A percentile compares a stretch with the other conserved stretches of the same genome.
Evolutionary conservation across 2,329 filamentous ascomycete genomes (phyloP).

Genomic region (Colletotrichum cordylinicola): DNA sequence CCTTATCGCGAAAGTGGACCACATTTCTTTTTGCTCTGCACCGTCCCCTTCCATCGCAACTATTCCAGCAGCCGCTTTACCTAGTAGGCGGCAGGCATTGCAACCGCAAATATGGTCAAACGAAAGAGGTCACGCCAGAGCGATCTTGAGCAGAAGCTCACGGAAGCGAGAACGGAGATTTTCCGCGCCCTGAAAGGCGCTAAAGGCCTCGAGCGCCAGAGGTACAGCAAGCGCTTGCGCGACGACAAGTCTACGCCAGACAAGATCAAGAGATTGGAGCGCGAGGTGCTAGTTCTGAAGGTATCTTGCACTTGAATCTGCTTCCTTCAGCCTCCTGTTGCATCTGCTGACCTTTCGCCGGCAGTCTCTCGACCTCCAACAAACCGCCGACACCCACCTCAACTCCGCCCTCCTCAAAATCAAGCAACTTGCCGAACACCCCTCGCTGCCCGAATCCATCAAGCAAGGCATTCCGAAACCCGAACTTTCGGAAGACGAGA

Average conservation of each 20-base stretch:
- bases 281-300: constrained; percentile 63
- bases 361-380: constrained; percentile 62
- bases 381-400: constrained; percentile 62
- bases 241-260: constrained; percentile 51
- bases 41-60: background rate
- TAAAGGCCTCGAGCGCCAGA: constrained; percentile 81
- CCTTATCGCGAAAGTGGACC: background rate
- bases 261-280: constrained; percentile 65
- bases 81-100: background rate
- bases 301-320: constrained; percentile 31
- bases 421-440: constrained; percentile 56
- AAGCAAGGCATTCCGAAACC: constrained; percentile 54
- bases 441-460: constrained; percentile 55
- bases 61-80: background rate
- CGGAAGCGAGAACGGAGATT: constrained; percentile 64
- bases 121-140: constrained; percentile 56
- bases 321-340: background rate
- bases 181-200: constrained; percentile 73
- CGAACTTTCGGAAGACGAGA: constrained; percentile 57
- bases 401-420: constrained; percentile 59
- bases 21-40: constrained; percentile 16
- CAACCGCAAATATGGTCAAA: constrained; percentile 55
- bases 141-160: constrained; percentile 55
- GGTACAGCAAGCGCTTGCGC: constrained; percentile 66
- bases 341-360: background rate